phyloP scores from a whole-genome alignment of 176 grass and related monocot species.

The Dendrocalamus sinicus region DNA sequence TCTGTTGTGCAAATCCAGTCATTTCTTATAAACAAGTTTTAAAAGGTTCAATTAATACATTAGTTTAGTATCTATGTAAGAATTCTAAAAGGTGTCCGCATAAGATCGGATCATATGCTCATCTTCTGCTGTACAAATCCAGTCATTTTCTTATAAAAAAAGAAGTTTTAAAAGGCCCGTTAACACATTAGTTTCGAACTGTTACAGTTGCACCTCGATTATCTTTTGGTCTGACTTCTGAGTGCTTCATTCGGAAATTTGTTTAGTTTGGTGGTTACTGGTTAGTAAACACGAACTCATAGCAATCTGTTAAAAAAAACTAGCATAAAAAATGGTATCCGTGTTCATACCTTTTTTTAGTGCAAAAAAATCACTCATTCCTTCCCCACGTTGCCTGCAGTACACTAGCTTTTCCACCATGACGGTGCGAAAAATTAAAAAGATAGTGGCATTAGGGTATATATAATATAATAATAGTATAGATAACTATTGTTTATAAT shows the following conservation, averaged over 20 bases:
- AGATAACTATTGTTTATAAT: too few species aligned
- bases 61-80: background rate
- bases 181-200: background rate
- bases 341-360: too few species aligned
- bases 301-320: too few species aligned
- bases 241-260: background rate
- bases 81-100: too few species aligned
- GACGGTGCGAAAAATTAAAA: background rate
- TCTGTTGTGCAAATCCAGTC: background rate
- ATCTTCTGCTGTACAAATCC: too few species aligned
- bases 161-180: background rate
- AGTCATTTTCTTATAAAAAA: background rate
- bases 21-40: background rate
- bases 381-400: too few species aligned
- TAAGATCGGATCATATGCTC: too few species aligned
- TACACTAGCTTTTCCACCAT: background rate
- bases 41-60: background rate
- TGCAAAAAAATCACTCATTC: background rate
- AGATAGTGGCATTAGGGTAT: background rate
- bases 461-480: too few species aligned
- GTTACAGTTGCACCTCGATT: background rate
- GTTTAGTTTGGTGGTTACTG: too few species aligned
- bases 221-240: background rate
- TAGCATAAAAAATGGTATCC: too few species aligned
- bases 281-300: too few species aligned